Percentiles rank a stretch among this genome's conserved stretches.
phyloP scores from a whole-genome alignment of 768 basidiomycete genomes.

The Phallus indusiatus region DNA sequence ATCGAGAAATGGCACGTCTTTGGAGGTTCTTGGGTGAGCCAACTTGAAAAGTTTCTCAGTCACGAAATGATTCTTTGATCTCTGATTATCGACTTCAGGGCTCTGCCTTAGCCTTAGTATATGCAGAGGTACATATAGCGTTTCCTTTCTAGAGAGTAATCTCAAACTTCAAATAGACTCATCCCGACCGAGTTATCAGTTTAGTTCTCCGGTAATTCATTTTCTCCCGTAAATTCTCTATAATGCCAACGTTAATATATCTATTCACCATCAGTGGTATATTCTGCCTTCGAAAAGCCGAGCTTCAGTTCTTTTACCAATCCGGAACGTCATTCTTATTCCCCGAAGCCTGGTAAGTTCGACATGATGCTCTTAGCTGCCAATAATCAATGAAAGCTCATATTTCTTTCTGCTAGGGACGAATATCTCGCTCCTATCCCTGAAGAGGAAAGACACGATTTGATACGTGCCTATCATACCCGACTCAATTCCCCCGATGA shows the following conservation, averaged over 20 bases:
- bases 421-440: conserved; percentile 77
- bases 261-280: conserved; percentile 74
- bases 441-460: conserved; percentile 64
- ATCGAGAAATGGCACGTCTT: conserved; percentile 92
- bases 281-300: conserved; percentile 73
- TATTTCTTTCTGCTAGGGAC: conserved; percentile 43
- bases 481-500: conserved; percentile 69
- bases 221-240: neutral
- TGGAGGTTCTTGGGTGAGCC: conserved; percentile 79
- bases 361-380: neutral
- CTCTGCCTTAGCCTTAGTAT: conserved; percentile 76
- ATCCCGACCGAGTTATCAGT: conserved; percentile 73
- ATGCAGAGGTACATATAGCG: conserved; percentile 65
- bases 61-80: neutral
- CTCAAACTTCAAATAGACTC: conserved; percentile 35
- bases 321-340: conserved; percentile 73
- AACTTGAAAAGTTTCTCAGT: neutral
- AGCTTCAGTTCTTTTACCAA: conserved; percentile 91
- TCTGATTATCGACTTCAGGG: conserved; percentile 37
- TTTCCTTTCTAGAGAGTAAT: neutral
- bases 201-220: conserved; percentile 59
- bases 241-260: too few species aligned
- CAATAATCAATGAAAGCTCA: too few species aligned
- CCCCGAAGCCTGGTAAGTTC: conserved; percentile 73
- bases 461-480: conserved; percentile 77